Evolutionary conservation across 176 grass and related monocot genomes (phyloP).

Genomic region (Aegilops sharonensis): DNA sequence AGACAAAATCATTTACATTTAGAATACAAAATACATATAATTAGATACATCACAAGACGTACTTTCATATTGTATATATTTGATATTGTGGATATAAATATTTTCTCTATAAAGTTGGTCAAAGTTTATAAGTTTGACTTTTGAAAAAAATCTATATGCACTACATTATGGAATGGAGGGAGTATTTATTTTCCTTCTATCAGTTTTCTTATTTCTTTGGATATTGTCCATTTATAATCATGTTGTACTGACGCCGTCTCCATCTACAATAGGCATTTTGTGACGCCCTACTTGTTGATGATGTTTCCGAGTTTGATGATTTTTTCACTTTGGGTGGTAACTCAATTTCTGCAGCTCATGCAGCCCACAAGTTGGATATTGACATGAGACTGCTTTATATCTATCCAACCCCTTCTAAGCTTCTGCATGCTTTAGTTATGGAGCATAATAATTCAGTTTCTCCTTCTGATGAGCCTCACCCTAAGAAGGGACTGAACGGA

Average conservation of each 20-base stretch:
- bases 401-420: conserved; percentile 60
- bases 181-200: background rate
- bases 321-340: conserved; percentile 82
- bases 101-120: too few species aligned
- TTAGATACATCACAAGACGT: too few species aligned
- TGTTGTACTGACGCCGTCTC: conserved; percentile 16
- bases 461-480: conserved; percentile 18
- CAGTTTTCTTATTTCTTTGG: background rate
- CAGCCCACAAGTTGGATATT: conserved; percentile 53
- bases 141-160: too few species aligned
- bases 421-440: conserved; percentile 55
- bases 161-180: too few species aligned
- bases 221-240: background rate
- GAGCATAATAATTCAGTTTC: background rate
- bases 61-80: too few species aligned
- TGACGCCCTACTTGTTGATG: conserved; percentile 57
- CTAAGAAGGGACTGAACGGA: conserved; percentile 35
- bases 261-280: conserved; percentile 59
- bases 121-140: too few species aligned
- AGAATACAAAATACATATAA: too few species aligned
- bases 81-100: too few species aligned
- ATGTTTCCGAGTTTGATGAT: conserved; percentile 81
- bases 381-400: conserved; percentile 85
- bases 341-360: conserved; percentile 84
- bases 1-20: too few species aligned